phyloP scores from a whole-genome alignment of 495 filamentous ascomycete species.

The Aspergillus haitiensis region DNA sequence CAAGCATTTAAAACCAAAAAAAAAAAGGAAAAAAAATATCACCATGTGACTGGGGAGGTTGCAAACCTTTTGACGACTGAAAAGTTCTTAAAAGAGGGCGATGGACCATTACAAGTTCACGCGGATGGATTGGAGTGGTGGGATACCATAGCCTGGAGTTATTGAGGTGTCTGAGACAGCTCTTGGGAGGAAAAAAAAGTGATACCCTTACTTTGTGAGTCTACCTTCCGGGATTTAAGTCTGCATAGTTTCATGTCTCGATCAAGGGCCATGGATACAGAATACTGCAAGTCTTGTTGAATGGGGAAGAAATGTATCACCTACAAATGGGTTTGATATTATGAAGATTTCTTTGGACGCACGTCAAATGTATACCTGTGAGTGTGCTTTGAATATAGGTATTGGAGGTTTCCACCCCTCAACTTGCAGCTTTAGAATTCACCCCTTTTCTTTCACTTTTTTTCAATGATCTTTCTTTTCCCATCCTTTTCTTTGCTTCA shows the following conservation, averaged over 20 bases:
- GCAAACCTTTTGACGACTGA: conserved; percentile 32
- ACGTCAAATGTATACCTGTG: conserved; percentile 27
- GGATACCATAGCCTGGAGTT: conserved; percentile 46
- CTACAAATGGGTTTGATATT: conserved; percentile 38
- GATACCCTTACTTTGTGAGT: conserved; percentile 54
- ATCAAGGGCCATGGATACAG: conserved; percentile 33
- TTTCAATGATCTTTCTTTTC: conserved; percentile 14
- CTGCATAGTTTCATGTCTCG: conserved; percentile 44
- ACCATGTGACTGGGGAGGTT: conserved; percentile 9
- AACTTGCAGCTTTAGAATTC: conserved; percentile 46
- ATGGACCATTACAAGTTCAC: conserved; percentile 38
- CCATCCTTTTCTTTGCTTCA: conserved; percentile 25
- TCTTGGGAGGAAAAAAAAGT: conserved; percentile 49
- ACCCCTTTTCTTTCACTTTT: conserved; percentile 28
- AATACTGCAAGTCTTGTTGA: conserved; percentile 32
- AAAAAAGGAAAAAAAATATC: conserved; percentile 11
- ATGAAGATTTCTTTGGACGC: conserved; percentile 36
- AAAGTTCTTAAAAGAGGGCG: conserved; percentile 32
- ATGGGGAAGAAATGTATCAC: conserved; percentile 23
- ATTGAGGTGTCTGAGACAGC: conserved; percentile 50
- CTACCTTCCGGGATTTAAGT: conserved; percentile 44
- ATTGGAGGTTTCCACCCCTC: conserved; percentile 31
- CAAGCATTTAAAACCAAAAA: conserved; percentile 16
- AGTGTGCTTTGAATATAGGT: conserved; percentile 35
- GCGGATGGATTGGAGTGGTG: conserved; percentile 36